Conservation (phyloP, 371 early-diverging fungal genomes). For the Furculomyces boomerangus region DNA sequence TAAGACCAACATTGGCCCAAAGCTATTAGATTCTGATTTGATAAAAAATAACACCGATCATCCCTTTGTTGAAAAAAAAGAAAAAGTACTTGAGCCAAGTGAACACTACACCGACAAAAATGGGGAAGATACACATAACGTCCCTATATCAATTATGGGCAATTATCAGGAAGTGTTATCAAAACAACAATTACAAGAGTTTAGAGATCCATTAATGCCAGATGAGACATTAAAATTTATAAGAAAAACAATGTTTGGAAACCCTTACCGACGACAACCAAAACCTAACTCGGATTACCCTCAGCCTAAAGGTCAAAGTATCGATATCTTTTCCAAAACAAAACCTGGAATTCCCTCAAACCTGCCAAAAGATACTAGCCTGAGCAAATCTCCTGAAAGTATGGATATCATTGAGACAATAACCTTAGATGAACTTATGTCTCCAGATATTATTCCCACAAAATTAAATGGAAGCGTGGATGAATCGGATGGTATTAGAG, state of each 20-base stretch:
- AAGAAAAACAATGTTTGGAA: conserved; percentile 46
- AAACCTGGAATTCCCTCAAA: not conserved
- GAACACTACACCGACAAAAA: not conserved
- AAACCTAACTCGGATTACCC: conserved; percentile 12
- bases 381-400: conserved; percentile 7
- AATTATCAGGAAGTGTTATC: conserved; percentile 33
- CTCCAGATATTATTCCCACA: no score
- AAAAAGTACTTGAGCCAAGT: not conserved
- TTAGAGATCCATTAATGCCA: conserved; percentile 40
- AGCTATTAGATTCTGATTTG: no score
- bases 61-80: no score
- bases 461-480: not conserved
- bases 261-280: conserved; percentile 30
- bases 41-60: no score
- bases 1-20: no score
- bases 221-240: conserved; percentile 31
- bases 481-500: not conserved
- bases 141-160: conserved; percentile 48
- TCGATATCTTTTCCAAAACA: conserved; percentile 4
- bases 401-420: conserved; percentile 4
- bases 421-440: no score
- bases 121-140: conserved; percentile 21
- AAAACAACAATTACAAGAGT: conserved; percentile 24
- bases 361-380: not conserved
- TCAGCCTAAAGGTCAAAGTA: conserved; percentile 12